A percentile compares a stretch with the other conserved stretches of the same genome.
Conservation (phyloP, 257 asterid species). For the Solanum ahanhuiri region DNA sequence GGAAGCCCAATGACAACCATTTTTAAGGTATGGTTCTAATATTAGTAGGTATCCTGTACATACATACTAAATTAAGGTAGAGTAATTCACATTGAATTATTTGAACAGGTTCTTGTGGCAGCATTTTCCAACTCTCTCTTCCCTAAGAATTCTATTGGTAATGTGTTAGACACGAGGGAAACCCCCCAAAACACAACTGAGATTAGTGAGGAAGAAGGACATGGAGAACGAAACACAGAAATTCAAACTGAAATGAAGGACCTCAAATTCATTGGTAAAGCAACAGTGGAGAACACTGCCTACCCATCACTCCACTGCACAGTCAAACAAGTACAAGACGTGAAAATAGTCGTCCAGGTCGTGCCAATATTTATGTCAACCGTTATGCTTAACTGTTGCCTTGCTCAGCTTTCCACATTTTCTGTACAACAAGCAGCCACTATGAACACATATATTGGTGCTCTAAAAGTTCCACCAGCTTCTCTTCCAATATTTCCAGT, state of each 20-base stretch:
- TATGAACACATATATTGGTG: slow-evolving; percentile 57
- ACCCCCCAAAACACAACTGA: slow-evolving; percentile 19
- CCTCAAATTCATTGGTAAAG: slow-evolving; percentile 31
- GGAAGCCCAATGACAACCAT: slow-evolving; percentile 86
- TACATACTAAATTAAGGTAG: not conserved
- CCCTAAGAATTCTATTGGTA: slow-evolving; percentile 15
- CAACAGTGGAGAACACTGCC: slow-evolving; percentile 19
- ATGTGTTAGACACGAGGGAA: slow-evolving; percentile 13
- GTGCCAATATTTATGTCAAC: slow-evolving; percentile 72
- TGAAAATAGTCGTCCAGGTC: slow-evolving; percentile 44
- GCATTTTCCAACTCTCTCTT: slow-evolving; percentile 27
- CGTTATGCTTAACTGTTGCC: slow-evolving; percentile 75
- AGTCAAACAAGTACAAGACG: slow-evolving; percentile 47
- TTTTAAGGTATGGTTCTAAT: slow-evolving; percentile 33
- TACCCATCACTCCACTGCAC: slow-evolving; percentile 41
- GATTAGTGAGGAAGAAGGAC: slow-evolving; percentile 12
- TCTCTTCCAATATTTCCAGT: slow-evolving; percentile 79
- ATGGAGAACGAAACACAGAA: slow-evolving; percentile 1
- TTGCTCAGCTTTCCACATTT: slow-evolving; percentile 85
- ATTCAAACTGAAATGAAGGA: slow-evolving; percentile 15
- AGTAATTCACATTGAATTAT: not conserved
- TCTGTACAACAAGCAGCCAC: slow-evolving; percentile 88
- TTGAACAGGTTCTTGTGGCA: slow-evolving; percentile 48
- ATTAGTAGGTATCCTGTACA: not conserved
- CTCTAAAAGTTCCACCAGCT: slow-evolving; percentile 67